These are phyloP conservation scores for Penicillium olsonii DNA, from an alignment of 2,329 filamentous ascomycete genomes.

Conservation along the genomic window DNA sequence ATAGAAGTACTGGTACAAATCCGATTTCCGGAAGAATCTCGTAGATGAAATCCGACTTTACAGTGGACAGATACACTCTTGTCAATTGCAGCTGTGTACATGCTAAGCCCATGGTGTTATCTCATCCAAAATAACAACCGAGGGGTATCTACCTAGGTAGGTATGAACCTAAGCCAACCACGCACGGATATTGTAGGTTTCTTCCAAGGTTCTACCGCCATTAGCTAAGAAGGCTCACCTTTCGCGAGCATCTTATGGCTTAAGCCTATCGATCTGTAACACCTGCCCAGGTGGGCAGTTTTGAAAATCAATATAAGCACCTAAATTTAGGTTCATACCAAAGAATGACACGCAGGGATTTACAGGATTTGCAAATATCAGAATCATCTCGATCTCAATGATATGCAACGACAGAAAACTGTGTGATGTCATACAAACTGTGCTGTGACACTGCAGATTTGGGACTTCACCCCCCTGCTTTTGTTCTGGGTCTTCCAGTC, in stretches of 20 bases:
- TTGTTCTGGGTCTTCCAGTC: not conserved
- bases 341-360: not conserved
- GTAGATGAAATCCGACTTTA: too few relatives aligned
- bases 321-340: not conserved
- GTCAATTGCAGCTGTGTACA: too few relatives aligned
- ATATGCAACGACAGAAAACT: not conserved
- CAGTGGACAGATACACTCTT: too few relatives aligned
- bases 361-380: not conserved
- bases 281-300: too few relatives aligned
- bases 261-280: not conserved
- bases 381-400: not conserved
- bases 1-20: too few relatives aligned
- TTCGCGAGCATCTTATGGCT: not conserved
- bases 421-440: constrained; percentile 3
- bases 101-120: too few relatives aligned
- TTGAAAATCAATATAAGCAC: not conserved
- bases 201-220: too few relatives aligned
- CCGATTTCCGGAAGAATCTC: too few relatives aligned
- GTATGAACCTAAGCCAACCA: too few relatives aligned
- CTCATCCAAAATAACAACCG: too few relatives aligned
- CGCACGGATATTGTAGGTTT: too few relatives aligned
- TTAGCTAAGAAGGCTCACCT: not conserved
- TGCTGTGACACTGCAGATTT: not conserved
- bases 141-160: too few relatives aligned
- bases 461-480: not conserved